phyloP scores from a whole-genome alignment of 2,329 filamentous ascomycete genomes.

The Diplodia sapinea region DNA sequence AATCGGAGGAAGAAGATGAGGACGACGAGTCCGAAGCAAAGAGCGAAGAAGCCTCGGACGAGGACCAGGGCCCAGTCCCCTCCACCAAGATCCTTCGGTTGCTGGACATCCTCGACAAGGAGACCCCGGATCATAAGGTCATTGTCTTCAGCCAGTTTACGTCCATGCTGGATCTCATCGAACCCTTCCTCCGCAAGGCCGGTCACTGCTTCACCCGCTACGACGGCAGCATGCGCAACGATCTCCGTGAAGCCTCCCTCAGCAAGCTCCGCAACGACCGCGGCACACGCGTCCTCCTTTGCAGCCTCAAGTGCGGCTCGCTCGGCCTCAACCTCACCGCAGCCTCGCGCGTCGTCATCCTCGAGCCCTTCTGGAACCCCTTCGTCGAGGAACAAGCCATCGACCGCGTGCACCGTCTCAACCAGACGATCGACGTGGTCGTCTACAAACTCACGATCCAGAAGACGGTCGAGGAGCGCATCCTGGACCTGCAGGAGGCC shows the following conservation, averaged over 20 bases:
- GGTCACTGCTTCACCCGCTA: conserved; percentile 85
- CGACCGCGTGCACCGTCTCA: conserved; percentile 96
- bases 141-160: conserved; percentile 99
- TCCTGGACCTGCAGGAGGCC: conserved; percentile 91
- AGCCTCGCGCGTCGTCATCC: conserved; percentile 88
- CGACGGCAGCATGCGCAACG: conserved; percentile 94
- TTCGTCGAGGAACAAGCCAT: conserved; percentile 99
- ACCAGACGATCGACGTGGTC: conserved; percentile 91
- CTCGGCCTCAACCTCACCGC: conserved; percentile 93
- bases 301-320: conserved; percentile 91
- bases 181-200: conserved; percentile 81
- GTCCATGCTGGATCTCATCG: conserved; percentile 94
- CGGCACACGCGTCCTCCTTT: conserved; percentile 81
- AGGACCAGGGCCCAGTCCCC: conserved; percentile 59
- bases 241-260: conserved; percentile 85
- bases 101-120: conserved; percentile 77
- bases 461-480: conserved; percentile 88
- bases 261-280: conserved; percentile 75
- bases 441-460: conserved; percentile 93
- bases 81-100: conserved; percentile 94
- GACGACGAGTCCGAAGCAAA: conserved; percentile 49
- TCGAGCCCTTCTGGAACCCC: conserved; percentile 99
- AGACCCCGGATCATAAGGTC: conserved; percentile 85
- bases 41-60: conserved; percentile 44
- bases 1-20: conserved; percentile 41